A percentile compares a stretch with the other conserved stretches of the same genome.
Conservation (phyloP, 2,329 filamentous ascomycete genomes). For the Phialophora expanda region DNA sequence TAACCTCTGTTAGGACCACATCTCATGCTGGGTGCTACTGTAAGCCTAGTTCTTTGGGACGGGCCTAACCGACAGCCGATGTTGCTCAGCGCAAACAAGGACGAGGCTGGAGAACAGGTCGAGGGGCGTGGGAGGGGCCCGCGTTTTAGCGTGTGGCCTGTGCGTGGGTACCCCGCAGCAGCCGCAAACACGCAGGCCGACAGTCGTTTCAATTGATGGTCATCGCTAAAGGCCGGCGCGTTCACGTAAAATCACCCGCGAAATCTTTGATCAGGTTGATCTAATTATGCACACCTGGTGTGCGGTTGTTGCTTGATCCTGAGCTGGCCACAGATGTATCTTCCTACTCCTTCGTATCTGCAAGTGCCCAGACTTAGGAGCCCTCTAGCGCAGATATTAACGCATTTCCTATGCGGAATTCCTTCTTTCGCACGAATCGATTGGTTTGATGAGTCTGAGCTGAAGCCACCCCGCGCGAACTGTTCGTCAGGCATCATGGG, state of each 20-base stretch:
- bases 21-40: too few species aligned
- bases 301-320: neutral
- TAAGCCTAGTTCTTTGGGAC: too few species aligned
- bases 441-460: neutral
- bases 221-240: neutral
- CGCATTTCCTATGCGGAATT: neutral
- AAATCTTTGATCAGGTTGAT: neutral
- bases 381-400: neutral
- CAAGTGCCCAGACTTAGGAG: neutral
- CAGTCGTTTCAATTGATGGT: too few species aligned
- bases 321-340: neutral
- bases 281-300: neutral
- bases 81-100: too few species aligned
- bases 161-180: too few species aligned
- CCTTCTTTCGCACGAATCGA: neutral
- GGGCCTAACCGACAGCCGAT: too few species aligned
- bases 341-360: neutral
- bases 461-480: neutral
- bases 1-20: too few species aligned
- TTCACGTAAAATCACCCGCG: conserved; percentile 1
- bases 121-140: too few species aligned
- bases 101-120: too few species aligned
- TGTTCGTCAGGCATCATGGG: neutral
- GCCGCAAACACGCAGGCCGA: too few species aligned
- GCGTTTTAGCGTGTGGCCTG: too few species aligned